Base-by-base conservation (phyloP, 75 land plant genomes). In the Ceratopteris richardii region DNA sequence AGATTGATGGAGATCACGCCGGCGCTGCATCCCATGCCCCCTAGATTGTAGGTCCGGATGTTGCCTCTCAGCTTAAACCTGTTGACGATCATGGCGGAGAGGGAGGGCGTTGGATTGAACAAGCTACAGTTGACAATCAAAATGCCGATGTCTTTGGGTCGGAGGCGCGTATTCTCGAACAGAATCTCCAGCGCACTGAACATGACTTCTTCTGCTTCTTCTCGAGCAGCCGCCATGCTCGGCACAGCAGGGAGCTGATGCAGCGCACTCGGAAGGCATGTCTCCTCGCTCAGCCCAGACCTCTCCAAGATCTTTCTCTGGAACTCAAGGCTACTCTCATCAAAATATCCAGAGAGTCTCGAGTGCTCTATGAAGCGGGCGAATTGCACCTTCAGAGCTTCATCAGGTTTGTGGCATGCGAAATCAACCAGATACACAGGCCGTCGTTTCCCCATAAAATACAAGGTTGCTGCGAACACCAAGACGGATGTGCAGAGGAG, bases 391-490 rank as follows among this genome's bases (percentile, higher is more conserved):
- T n/a, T n/a, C n/a, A n/a, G n/a, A n/a, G n/a, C n/a, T n/a, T n/a
- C n/a, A n/a, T n/a, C n/a, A n/a, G 67, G 61, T 6, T 55, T 56
- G 67, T 54, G 54, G 48, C 41, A 40, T 10, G 61, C 27, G 61
- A 55, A 56, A 47, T 65, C 67, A 21, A 65, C 29, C 6, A 65
- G 41, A 31, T 55, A 65, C 18, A 40, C 55, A 5, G 18, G 43
- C 42, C 42, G 42, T 14, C 21, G 67, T 44, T 16, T 0, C 42
- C 42, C n/a, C n/a, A n/a, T n/a, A n/a, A n/a, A n/a, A n/a, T n/a
- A n/a, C n/a, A n/a, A n/a, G n/a, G n/a, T n/a, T n/a, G n/a, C n/a
- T n/a, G n/a, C n/a, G n/a, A n/a, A n/a, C n/a, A n/a, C n/a, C n/a
- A n/a, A n/a, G n/a, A n/a, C n/a, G n/a, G n/a, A n/a, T n/a, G n/a